phyloP scores from a whole-genome alignment of 495 filamentous ascomycete species.

The Penicillium chermesinum region DNA sequence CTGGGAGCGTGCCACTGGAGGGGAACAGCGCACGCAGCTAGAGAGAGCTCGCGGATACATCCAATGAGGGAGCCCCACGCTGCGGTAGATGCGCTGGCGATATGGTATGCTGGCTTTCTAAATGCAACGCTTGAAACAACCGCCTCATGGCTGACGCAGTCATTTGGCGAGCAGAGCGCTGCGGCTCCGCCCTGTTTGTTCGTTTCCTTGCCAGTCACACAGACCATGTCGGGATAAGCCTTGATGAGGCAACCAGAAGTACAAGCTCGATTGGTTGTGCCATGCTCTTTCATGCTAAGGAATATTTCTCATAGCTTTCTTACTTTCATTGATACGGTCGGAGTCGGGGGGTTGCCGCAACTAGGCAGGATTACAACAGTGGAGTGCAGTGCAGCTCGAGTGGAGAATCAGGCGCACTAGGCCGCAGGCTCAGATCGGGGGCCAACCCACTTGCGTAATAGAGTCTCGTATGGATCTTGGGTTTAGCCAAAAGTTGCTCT shows the following conservation, averaged over 20 bases:
- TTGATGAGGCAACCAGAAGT: background rate
- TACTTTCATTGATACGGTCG: background rate
- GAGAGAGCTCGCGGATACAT: background rate
- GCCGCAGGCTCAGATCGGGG: background rate
- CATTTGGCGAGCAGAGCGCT: slow-evolving; percentile 10
- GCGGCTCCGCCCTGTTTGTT: slow-evolving; percentile 14
- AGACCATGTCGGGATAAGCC: background rate
- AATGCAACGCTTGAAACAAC: background rate
- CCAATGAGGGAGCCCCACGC: slow-evolving; percentile 14
- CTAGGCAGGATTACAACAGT: background rate
- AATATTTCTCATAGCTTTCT: background rate
- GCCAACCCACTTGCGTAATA: too few relatives aligned
- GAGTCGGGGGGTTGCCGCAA: background rate
- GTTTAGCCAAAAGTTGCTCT: too few relatives aligned
- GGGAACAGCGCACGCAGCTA: background rate
- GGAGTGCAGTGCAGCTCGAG: background rate
- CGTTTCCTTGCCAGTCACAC: background rate
- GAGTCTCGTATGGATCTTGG: too few relatives aligned
- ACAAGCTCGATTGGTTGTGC: background rate
- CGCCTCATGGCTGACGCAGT: slow-evolving; percentile 1
- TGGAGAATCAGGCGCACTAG: background rate
- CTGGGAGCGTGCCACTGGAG: background rate
- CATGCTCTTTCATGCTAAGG: background rate
- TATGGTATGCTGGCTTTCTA: background rate
- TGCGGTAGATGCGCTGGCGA: slow-evolving; percentile 8